These are phyloP conservation scores for Golubevia sp. DNA, from an alignment of 1,284 basidiomycete species.

Conservation along the genomic window DNA sequence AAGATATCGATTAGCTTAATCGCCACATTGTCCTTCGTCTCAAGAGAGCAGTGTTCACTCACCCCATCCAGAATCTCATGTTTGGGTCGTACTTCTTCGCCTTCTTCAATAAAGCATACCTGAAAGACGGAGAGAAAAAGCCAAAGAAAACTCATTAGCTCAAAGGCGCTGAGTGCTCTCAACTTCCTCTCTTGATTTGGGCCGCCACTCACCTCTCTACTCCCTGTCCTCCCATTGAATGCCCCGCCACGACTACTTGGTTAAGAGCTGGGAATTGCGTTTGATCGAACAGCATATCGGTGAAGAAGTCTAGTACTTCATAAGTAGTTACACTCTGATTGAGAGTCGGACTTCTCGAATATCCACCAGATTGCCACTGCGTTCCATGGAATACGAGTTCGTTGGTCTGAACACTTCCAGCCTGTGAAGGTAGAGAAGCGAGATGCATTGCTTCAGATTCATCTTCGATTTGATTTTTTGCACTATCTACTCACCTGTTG, in stretches of 20 bases:
- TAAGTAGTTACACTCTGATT: slow-evolving; percentile 22
- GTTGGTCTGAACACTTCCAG: slow-evolving; percentile 22
- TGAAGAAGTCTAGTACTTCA: slow-evolving; percentile 35
- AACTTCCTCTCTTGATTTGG: too few species aligned
- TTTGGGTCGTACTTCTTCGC: slow-evolving; percentile 18
- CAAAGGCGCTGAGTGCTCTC: too few species aligned
- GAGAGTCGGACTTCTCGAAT: slow-evolving; percentile 21
- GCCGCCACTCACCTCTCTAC: neutral
- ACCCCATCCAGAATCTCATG: slow-evolving; percentile 34
- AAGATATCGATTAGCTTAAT: too few species aligned
- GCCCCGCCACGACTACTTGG: slow-evolving; percentile 39
- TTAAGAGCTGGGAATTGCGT: slow-evolving; percentile 34
- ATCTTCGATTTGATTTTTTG: too few species aligned
- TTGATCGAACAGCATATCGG: slow-evolving; percentile 39
- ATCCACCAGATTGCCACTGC: slow-evolving; percentile 44
- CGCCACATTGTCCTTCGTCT: too few species aligned
- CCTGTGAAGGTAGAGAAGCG: too few species aligned
- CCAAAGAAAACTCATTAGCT: too few species aligned
- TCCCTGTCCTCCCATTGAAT: slow-evolving; percentile 52
- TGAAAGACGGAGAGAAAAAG: too few species aligned
- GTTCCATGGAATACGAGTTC: slow-evolving; percentile 39
- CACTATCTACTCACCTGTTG: too few species aligned
- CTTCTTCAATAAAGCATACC: slow-evolving; percentile 34
- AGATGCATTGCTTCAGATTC: too few species aligned
- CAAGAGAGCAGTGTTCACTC: too few species aligned